These are phyloP conservation scores for Leishmania turanica DNA, from an alignment of 208 protist genomes.

Conservation along the genomic window DNA sequence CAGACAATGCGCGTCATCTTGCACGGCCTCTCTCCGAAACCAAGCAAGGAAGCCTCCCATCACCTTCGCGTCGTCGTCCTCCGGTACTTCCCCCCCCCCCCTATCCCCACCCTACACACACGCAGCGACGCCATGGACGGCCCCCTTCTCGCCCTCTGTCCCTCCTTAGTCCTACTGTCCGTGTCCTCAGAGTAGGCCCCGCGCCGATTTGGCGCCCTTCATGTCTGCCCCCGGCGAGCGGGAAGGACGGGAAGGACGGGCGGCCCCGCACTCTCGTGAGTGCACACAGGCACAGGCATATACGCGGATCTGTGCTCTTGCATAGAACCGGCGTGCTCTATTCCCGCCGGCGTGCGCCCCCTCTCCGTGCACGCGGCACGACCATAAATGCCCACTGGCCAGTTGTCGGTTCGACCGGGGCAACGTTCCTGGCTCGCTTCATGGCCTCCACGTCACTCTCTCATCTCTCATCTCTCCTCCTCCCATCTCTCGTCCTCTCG, in stretches of 20 bases:
- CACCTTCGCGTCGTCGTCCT: background rate
- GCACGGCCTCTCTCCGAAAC: too few relatives aligned
- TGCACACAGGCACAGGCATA: background rate
- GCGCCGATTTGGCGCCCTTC: background rate
- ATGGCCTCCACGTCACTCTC: background rate
- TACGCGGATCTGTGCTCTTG: background rate
- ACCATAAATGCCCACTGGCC: too few relatives aligned
- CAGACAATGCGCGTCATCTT: too few relatives aligned
- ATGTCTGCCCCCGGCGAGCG: background rate
- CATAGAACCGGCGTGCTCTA: background rate
- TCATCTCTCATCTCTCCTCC: background rate
- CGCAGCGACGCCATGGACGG: background rate
- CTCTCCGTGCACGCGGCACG: too few relatives aligned
- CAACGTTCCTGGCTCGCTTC: too few relatives aligned
- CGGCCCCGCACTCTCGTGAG: background rate
- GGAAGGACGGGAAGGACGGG: background rate
- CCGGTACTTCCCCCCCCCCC: background rate
- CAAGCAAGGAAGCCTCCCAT: too few relatives aligned
- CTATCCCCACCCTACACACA: background rate
- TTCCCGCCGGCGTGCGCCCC: background rate
- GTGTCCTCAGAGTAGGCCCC: background rate
- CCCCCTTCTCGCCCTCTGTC: background rate
- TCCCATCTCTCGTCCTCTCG: background rate
- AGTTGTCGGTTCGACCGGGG: too few relatives aligned
- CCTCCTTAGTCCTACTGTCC: background rate